These are phyloP conservation scores for Cordyceps javanica DNA, from an alignment of 2,329 filamentous ascomycete genomes.

Conservation along the genomic window DNA sequence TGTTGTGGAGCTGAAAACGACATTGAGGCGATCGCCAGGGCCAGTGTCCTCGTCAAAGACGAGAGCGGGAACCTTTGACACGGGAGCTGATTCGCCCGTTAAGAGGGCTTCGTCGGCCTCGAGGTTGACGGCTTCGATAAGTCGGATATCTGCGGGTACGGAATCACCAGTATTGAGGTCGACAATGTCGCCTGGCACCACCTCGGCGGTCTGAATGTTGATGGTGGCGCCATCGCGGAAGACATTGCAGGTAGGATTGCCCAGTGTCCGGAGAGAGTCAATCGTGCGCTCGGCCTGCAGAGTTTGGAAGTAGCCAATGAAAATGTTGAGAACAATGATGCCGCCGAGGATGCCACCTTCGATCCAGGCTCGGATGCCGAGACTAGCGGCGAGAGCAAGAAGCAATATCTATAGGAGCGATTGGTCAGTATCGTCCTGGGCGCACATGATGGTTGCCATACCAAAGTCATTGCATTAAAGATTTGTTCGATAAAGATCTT, in stretches of 20 bases:
- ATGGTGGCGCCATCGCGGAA: slow-evolving; percentile 31
- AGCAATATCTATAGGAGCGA: slow-evolving; percentile 36
- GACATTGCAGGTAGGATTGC: slow-evolving; percentile 31
- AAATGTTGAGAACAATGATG: slow-evolving; percentile 46
- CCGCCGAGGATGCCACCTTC: slow-evolving; percentile 45
- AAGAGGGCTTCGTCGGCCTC: slow-evolving; percentile 58
- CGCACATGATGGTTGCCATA: slow-evolving; percentile 4
- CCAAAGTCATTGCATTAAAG: slow-evolving; percentile 54
- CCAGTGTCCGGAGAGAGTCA: slow-evolving; percentile 31
- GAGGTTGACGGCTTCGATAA: slow-evolving; percentile 52
- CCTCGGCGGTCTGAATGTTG: slow-evolving; percentile 25
- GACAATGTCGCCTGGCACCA: slow-evolving; percentile 53
- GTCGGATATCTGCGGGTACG: slow-evolving; percentile 49
- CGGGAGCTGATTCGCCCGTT: slow-evolving; percentile 54
- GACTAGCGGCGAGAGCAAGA: slow-evolving; percentile 51
- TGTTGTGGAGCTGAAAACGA: slow-evolving; percentile 49
- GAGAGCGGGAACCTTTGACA: slow-evolving; percentile 39
- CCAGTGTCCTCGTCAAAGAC: slow-evolving; percentile 31
- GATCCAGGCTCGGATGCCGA: slow-evolving; percentile 44
- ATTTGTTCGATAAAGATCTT: slow-evolving; percentile 54
- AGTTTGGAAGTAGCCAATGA: slow-evolving; percentile 41
- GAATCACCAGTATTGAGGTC: slow-evolving; percentile 46
- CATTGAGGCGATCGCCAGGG: slow-evolving; percentile 48
- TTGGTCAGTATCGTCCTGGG: background rate
- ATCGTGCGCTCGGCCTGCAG: slow-evolving; percentile 36